Percentiles rank a stretch among this genome's conserved stretches.
phyloP scores from a whole-genome alignment of 495 filamentous ascomycete genomes.

The Aspergillus incahuasiensis region DNA sequence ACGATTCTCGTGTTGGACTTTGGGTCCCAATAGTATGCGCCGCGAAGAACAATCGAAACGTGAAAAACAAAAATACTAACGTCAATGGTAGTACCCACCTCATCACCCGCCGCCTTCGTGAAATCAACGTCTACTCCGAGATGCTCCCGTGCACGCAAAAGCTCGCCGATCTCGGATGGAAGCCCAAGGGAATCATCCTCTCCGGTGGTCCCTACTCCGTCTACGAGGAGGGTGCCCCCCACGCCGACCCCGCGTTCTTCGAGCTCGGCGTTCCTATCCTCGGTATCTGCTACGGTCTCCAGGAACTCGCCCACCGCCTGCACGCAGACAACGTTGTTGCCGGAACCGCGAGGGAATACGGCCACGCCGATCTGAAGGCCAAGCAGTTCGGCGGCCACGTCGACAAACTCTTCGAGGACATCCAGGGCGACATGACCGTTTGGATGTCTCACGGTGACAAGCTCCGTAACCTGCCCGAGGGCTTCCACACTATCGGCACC shows the following conservation, averaged over 20 bases:
- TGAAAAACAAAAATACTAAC: not conserved
- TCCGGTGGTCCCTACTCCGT: constrained; percentile 68
- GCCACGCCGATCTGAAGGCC: constrained; percentile 55
- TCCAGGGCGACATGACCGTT: constrained; percentile 62
- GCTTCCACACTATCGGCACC: constrained; percentile 67
- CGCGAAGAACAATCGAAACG: not conserved
- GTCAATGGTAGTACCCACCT: constrained; percentile 31
- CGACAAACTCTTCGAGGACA: constrained; percentile 65
- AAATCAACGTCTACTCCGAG: constrained; percentile 83
- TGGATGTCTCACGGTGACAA: constrained; percentile 93
- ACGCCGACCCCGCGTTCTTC: constrained; percentile 75
- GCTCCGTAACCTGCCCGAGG: constrained; percentile 63
- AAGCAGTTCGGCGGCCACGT: constrained; percentile 52
- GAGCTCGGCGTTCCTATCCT: constrained; percentile 72
- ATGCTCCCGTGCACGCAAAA: constrained; percentile 92
- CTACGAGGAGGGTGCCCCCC: constrained; percentile 67
- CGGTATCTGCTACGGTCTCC: constrained; percentile 76
- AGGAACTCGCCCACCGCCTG: constrained; percentile 77
- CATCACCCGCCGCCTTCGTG: constrained; percentile 70
- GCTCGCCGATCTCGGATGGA: constrained; percentile 70
- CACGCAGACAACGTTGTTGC: constrained; percentile 65
- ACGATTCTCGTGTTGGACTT: constrained; percentile 66
- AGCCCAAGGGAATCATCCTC: constrained; percentile 76
- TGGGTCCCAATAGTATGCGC: constrained; percentile 43
- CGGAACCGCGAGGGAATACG: constrained; percentile 69